Evolutionary conservation across 176 grass and related monocot genomes (phyloP), one percentile per base, ranked within the genome.

Genomic region (Oryza glumipatula): DNA sequence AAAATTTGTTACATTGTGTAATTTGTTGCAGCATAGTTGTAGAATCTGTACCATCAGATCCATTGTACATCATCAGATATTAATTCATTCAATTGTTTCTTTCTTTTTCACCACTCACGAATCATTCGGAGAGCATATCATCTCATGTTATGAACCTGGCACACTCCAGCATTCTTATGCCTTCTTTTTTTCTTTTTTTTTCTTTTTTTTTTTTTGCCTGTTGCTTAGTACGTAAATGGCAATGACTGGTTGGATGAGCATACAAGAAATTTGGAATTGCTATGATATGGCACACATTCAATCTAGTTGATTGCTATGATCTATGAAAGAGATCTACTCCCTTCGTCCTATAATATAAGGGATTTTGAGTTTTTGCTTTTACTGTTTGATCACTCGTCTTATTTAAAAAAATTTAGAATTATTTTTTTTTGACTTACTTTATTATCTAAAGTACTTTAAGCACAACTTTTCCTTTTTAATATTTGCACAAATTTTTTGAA

Each of bases 31-130:
- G 88, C 81, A 74, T 93, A 90, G 88, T 88, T 90, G 81, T 90
- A 90, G 82, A 74, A 73, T 48, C 67, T 87, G 77, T 90, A 90
- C 77, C 88, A 92, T 90, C 68, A 87, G 69, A 88, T n/a, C 65
- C 61, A 52, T 82, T 93, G 85, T 89, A 93, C 91, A 93, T 84
- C 91, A 93, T 84, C 91, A 93, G 82, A 84, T 52, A 93, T 90
- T 79, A 82, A 97, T 96, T 93, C 84, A 94, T 97, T 97, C 88
- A 82, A 87, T 93, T 89, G 61, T 88, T 93, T 32, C 9, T 32
- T 65, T 84, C 58, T 66, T 44, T 82, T 65, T 48, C 67, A 8
- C 6, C 43, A 7, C 47, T 21, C 39, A 24, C 23, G 58, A 60
- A 69, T 22, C 16, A 49, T 39, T 83, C 24, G 1, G 21, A 15